phyloP scores from a whole-genome alignment of 148 eudicot species.

The Cornus suecica region DNA sequence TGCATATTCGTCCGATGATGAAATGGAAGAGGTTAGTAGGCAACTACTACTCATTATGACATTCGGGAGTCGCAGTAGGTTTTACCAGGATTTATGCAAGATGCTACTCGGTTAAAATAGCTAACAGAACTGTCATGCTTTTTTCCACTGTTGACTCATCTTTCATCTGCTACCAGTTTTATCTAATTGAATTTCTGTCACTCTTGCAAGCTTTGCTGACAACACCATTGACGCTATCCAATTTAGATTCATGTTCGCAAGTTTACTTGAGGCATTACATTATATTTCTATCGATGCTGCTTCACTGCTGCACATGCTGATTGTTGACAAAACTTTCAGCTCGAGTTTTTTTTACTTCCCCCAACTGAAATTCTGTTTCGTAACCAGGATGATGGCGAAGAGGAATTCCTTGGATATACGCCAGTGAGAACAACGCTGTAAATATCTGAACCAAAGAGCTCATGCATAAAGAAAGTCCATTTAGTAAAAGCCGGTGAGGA shows the following conservation, averaged over 20 bases:
- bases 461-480: not conserved
- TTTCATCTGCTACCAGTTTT: not conserved
- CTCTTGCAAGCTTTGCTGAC: not conserved
- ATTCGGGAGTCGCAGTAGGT: not conserved
- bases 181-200: not conserved
- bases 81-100: not conserved
- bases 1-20: conserved; percentile 41
- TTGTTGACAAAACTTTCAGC: not conserved
- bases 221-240: not conserved
- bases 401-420: conserved; percentile 38
- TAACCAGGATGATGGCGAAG: conserved; percentile 50
- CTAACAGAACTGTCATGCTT: not conserved
- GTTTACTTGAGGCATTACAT: not conserved
- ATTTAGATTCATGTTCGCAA: not conserved
- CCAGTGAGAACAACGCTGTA: conserved; percentile 26
- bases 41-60: conserved; percentile 10
- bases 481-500: not conserved
- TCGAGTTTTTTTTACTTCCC: not conserved
- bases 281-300: not conserved
- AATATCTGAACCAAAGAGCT: conserved; percentile 2
- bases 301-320: not conserved
- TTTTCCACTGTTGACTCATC: not conserved
- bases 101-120: not conserved
- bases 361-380: conserved; percentile 10
- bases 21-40: conserved; percentile 39